These are phyloP conservation scores for Silene conica DNA, from an alignment of 148 eudicot species.

Conservation along the genomic window DNA sequence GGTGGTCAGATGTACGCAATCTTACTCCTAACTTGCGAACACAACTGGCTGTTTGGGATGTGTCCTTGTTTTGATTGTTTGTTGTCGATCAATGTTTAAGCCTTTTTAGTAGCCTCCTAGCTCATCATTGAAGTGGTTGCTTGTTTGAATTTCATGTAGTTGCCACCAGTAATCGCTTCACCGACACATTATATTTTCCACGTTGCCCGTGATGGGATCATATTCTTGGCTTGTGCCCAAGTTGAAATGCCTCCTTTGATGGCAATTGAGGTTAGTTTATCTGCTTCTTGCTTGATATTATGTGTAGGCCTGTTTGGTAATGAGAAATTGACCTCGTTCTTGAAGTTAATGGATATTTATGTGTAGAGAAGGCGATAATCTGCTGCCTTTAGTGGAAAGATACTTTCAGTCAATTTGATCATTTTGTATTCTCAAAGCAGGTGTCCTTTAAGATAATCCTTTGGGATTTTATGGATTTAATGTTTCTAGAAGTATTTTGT, in stretches of 20 bases:
- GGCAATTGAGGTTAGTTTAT: conserved; percentile 81
- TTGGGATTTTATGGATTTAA: too few relatives aligned
- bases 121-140: not conserved
- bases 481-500: too few relatives aligned
- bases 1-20: not conserved
- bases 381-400: not conserved
- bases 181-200: conserved; percentile 96
- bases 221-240: conserved; percentile 90
- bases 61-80: not conserved
- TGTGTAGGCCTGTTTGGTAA: not conserved
- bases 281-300: not conserved
- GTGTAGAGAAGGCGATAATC: not conserved
- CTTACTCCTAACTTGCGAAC: not conserved
- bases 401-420: not conserved
- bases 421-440: not conserved
- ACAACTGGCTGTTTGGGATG: not conserved
- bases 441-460: too few relatives aligned
- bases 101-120: not conserved
- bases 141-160: conserved; percentile 33
- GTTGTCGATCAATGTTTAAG: not conserved
- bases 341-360: not conserved
- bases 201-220: conserved; percentile 81
- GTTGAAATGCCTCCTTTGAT: conserved; percentile 97
- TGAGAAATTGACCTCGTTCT: not conserved
- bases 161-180: conserved; percentile 78